A percentile compares a stretch with the other conserved stretches of the same genome.
Evolutionary conservation across 257 asterid species (phyloP).

Genomic region (Echites panduratus): DNA sequence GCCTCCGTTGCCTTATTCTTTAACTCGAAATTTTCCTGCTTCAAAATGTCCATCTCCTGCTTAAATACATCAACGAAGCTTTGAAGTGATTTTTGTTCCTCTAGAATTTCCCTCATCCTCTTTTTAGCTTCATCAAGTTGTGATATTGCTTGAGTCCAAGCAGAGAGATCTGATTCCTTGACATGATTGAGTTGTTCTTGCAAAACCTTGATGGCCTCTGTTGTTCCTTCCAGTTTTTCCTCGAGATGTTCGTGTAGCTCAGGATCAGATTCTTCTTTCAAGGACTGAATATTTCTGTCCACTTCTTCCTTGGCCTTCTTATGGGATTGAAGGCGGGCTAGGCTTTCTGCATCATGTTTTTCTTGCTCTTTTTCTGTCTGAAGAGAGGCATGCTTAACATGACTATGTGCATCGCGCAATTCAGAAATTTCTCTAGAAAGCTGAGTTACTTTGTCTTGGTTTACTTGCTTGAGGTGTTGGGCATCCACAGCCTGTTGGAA

Average conservation of each 20-base stretch:
- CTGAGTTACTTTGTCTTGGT: conserved; percentile 33
- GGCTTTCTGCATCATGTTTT: conserved; percentile 41
- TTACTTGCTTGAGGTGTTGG: conserved; percentile 28
- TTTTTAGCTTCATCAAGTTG: conserved; percentile 46
- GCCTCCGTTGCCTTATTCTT: conserved; percentile 30
- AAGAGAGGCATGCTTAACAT: conserved; percentile 36
- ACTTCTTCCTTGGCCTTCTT: conserved; percentile 36
- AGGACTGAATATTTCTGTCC: conserved; percentile 29
- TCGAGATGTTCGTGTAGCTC: conserved; percentile 27
- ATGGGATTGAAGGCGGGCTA: conserved; percentile 29
- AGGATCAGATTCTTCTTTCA: conserved; percentile 37
- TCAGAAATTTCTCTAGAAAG: conserved; percentile 48
- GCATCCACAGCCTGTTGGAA: conserved; percentile 61
- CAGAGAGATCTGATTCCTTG: conserved; percentile 33
- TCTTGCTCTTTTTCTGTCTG: conserved; percentile 49
- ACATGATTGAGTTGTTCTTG: conserved; percentile 47
- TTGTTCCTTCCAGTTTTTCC: conserved; percentile 55
- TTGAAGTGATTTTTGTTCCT: conserved; percentile 34
- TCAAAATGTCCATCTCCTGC: conserved; percentile 38
- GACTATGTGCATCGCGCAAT: conserved; percentile 31
- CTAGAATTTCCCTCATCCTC: conserved; percentile 29
- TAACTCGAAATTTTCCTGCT: conserved; percentile 25
- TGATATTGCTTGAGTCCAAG: conserved; percentile 17
- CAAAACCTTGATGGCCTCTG: conserved; percentile 41
- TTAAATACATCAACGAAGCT: conserved; percentile 26